Evolutionary conservation across 1,139 yeast genomes (phyloP).

Genomic region (Taphrina pruni): DNA sequence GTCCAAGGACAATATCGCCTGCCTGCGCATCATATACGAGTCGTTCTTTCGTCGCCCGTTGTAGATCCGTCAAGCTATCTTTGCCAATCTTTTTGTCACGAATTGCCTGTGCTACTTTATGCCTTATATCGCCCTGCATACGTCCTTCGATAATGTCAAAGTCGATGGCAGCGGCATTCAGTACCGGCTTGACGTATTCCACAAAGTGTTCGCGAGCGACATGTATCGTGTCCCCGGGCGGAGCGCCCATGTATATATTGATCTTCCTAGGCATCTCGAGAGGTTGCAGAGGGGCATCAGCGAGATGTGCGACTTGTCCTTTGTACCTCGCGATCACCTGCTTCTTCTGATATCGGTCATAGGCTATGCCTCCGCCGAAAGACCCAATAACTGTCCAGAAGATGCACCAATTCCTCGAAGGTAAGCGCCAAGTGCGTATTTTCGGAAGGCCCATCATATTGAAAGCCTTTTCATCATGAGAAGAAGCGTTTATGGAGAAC

Average conservation of each 20-base stretch:
- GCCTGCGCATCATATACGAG: slow-evolving; percentile 52
- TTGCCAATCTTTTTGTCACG: slow-evolving; percentile 62
- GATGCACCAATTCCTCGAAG: slow-evolving; percentile 91
- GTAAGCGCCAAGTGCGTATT: slow-evolving; percentile 55
- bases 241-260: slow-evolving; percentile 87
- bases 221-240: slow-evolving; percentile 90
- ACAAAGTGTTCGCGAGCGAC: slow-evolving; percentile 76
- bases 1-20: slow-evolving; percentile 88
- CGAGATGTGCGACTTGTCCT: slow-evolving; percentile 61
- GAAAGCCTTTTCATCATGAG: slow-evolving; percentile 58
- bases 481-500: neutral
- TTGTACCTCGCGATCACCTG: slow-evolving; percentile 71
- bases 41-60: slow-evolving; percentile 43
- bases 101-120: slow-evolving; percentile 79
- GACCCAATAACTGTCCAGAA: slow-evolving; percentile 77
- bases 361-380: slow-evolving; percentile 72
- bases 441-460: slow-evolving; percentile 71
- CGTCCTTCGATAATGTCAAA: slow-evolving; percentile 73
- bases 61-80: slow-evolving; percentile 32
- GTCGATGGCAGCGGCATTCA: slow-evolving; percentile 86
- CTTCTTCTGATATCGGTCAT: slow-evolving; percentile 77
- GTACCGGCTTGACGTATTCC: slow-evolving; percentile 77
- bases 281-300: slow-evolving; percentile 55
- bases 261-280: slow-evolving; percentile 73
- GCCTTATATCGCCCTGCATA: slow-evolving; percentile 88